These are phyloP conservation scores for Orbilia ellipsospora DNA, from an alignment of 2,329 filamentous ascomycete genomes.

Conservation along the genomic window DNA sequence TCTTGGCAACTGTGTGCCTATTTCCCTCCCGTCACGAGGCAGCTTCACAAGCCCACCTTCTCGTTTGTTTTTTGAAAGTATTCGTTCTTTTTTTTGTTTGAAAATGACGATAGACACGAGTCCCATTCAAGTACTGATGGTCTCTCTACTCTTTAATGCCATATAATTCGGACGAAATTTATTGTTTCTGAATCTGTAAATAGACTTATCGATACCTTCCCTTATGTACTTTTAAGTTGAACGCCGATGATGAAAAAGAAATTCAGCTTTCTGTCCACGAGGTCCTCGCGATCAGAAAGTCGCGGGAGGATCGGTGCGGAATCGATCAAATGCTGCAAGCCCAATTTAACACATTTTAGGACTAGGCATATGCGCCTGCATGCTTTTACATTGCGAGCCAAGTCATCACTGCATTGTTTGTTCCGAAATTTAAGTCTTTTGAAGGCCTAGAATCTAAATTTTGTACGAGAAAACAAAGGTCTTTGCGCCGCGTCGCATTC, in stretches of 20 bases:
- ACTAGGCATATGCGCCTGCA: constrained; percentile 13
- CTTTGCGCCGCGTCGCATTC: neutral
- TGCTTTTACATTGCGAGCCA: constrained; percentile 5
- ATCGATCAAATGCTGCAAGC: constrained; percentile 1
- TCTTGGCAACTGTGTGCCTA: neutral
- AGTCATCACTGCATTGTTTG: constrained; percentile 29
- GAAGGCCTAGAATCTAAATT: constrained; percentile 7
- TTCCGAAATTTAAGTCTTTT: neutral
- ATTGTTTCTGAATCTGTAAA: no score
- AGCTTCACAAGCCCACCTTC: neutral
- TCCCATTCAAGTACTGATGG: constrained; percentile 2
- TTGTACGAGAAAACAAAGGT: neutral
- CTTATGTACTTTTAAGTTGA: neutral
- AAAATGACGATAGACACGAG: constrained; percentile 8
- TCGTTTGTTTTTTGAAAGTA: neutral
- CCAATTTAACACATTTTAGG: constrained; percentile 13
- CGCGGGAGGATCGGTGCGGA: neutral
- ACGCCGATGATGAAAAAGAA: no score
- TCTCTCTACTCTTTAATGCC: constrained; percentile 5
- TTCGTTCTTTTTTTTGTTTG: neutral
- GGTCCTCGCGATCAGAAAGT: no score
- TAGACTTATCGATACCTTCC: neutral
- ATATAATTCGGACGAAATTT: neutral
- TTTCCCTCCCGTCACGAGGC: neutral
- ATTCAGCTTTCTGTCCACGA: no score